A percentile compares a stretch with the other conserved stretches of the same genome.
Evolutionary conservation across 306 rosid genomes (phyloP).

Genomic region (Carpinus viminea): DNA sequence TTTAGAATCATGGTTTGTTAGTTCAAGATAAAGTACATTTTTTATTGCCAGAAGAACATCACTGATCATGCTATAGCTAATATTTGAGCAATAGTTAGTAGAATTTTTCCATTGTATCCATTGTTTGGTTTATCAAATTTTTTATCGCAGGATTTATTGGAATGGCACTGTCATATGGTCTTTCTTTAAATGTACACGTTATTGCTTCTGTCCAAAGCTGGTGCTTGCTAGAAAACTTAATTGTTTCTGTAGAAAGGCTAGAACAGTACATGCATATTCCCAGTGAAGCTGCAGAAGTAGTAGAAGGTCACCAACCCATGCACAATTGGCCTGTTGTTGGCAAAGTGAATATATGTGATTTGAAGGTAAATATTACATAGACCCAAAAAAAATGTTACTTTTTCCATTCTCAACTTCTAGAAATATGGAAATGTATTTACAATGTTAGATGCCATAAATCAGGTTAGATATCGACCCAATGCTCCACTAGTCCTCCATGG

Average conservation of each 20-base stretch:
- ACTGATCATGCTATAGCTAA: neutral
- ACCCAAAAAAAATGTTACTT: neutral
- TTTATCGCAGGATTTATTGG: slow-evolving; percentile 36
- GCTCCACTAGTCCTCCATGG: slow-evolving; percentile 33
- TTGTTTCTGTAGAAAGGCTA: slow-evolving; percentile 36
- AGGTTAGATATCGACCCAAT: slow-evolving; percentile 35
- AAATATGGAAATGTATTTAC: neutral
- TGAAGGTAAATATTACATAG: slow-evolving; percentile 29
- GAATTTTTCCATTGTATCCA: neutral
- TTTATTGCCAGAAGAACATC: neutral
- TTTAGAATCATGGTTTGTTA: neutral
- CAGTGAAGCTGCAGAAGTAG: slow-evolving; percentile 31
- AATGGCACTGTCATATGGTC: slow-evolving; percentile 35
- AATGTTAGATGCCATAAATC: slow-evolving; percentile 5
- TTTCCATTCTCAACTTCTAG: neutral
- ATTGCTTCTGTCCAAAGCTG: slow-evolving; percentile 26
- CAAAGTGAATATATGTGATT: slow-evolving; percentile 29
- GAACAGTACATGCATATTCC: slow-evolving; percentile 43
- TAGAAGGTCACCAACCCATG: slow-evolving; percentile 24
- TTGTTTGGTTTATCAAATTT: neutral
- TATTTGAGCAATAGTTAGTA: neutral
- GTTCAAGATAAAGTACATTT: neutral
- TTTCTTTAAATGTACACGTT: slow-evolving; percentile 24
- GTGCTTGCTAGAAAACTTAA: slow-evolving; percentile 29
- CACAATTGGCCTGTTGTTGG: slow-evolving; percentile 34